Base-by-base conservation (phyloP, 2,329 filamentous ascomycete species). In the Neocatenulostroma microsporum region DNA sequence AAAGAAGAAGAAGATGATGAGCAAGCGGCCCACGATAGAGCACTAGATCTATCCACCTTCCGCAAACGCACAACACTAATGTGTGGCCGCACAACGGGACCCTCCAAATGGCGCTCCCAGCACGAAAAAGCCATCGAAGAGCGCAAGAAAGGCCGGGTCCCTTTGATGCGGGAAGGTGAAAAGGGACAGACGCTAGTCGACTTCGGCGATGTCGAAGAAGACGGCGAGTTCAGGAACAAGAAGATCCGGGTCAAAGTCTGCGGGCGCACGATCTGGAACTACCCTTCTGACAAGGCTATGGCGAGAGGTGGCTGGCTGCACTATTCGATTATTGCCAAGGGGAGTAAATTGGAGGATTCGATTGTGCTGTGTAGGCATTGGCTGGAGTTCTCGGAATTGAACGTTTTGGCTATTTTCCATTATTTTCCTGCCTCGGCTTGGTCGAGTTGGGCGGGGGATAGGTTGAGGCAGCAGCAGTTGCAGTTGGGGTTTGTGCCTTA, bases 251-350 rank as follows among this genome's bases (percentile, higher is more conserved):
- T 72, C 37, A 66, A 59, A 34, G 54, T 72, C 8, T 72, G 66
- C 35, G 68, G 69, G 9, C 62, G 60, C 29, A 63, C 57, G 35
- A 72, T 72, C 46, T 71, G 67, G 58, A 70, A 72, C 50, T 70
- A 72, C 44, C 66, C 67, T 7, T 68, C 61, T 38, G 61, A 69
- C 42, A 62, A 59, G 24, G 62, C 66, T 3, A 65, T 71, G 58
- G 62, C 56, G 30, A 57, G 67, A 36, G 62, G 64, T 19, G 68
- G 68, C 3, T 72, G 68, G 69, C 55, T 68, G 15, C 68, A 71
- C 21, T 72, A 71, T 47, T 68, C 63, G 15, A 57, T 72, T 41
- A 62, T 72, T 45, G 67, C 68, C 2, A 70, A 68, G 48, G 64
- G 68, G 34, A 69, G 65, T 36, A 51, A 56, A 30, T 57, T 72